Base-by-base conservation (phyloP, 345 rosid genomes). In the Dovyalis caffra region DNA sequence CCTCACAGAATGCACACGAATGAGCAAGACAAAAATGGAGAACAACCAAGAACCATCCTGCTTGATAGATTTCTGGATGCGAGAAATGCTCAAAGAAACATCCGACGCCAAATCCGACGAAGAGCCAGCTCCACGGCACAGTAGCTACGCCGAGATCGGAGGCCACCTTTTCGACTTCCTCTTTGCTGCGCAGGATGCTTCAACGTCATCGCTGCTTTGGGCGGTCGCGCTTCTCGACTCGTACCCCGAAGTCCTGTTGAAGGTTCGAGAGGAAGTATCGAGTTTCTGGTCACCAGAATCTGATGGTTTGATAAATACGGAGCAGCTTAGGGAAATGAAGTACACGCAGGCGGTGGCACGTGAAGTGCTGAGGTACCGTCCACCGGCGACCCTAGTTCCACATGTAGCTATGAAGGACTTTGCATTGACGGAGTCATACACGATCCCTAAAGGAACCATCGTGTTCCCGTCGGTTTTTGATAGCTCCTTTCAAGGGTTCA, bases 311-410 rank as follows among this genome's bases (percentile, higher is more conserved):
- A 92, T 94, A 35, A 88, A 88, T 4, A 81, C 84, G 2, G 95
- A 89, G 4, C 90, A 87, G 73, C 38, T 94, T 2, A 82, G 90
- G 73, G 88, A 88, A 60, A 88, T 94, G 97, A 88, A 78, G 73
- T 94, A 90, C 85, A 92, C 98, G 58, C 90, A 83, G 64, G 82
- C 90, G 34, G 98, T 94, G 67, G 98, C 97, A 57, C 98, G 95
- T 53, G 98, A 94, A 77, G 94, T 94, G 0, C 25, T 94, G 2
- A 79, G 98, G 69, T 90, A 76, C 80, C 79, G 98, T 0, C 64
- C 98, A 0, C 98, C 98, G 32, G 98, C 97, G 20, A 90, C 97
- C 0, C 53, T 92, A 77, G 97, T 94, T 60, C 97, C 97, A 2
- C 98, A 94, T 84, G 77, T 94, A 18, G 98, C 98, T 20, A 76